These are phyloP conservation scores for Xylariaceae sp. DNA, from an alignment of 2,329 filamentous ascomycete species.

Conservation along the genomic window DNA sequence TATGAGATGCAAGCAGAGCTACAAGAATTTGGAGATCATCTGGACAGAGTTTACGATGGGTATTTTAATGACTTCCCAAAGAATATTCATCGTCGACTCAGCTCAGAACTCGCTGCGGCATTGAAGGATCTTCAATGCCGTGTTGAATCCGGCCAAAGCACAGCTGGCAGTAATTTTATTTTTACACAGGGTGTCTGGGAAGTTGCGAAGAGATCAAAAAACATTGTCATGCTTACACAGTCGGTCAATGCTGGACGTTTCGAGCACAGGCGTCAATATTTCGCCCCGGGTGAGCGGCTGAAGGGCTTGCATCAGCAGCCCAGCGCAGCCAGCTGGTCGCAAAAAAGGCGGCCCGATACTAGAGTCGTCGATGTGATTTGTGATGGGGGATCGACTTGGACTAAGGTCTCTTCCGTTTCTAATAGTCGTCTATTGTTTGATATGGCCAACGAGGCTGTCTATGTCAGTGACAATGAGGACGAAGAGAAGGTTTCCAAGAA, in stretches of 20 bases:
- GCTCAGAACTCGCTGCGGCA: no score
- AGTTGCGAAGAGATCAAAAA: slow-evolving; percentile 25
- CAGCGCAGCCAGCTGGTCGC: no score
- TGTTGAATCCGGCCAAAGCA: slow-evolving; percentile 21
- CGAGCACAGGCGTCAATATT: slow-evolving; percentile 17
- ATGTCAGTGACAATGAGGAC: slow-evolving; percentile 27
- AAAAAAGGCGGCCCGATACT: no score
- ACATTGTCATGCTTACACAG: slow-evolving; percentile 29
- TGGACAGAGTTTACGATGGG: slow-evolving; percentile 22
- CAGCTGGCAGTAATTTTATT: slow-evolving; percentile 27
- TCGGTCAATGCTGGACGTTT: slow-evolving; percentile 24
- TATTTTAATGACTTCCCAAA: slow-evolving; percentile 28
- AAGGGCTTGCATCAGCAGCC: no score
- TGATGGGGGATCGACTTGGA: slow-evolving; percentile 30
- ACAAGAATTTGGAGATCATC: slow-evolving; percentile 22
- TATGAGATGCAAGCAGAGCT: slow-evolving; percentile 23
- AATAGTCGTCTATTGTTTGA: slow-evolving; percentile 30
- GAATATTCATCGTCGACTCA: slow-evolving; percentile 23
- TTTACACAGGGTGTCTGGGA: slow-evolving; percentile 30
- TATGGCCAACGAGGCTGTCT: slow-evolving; percentile 31
- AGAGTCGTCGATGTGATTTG: slow-evolving; percentile 30
- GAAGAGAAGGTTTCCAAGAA: slow-evolving; percentile 19
- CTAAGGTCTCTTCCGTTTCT: slow-evolving; percentile 32
- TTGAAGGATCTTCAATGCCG: no score
- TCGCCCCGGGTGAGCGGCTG: slow-evolving; percentile 29